phyloP scores from a whole-genome alignment of 306 rosid species.

The Castanea crenata region DNA sequence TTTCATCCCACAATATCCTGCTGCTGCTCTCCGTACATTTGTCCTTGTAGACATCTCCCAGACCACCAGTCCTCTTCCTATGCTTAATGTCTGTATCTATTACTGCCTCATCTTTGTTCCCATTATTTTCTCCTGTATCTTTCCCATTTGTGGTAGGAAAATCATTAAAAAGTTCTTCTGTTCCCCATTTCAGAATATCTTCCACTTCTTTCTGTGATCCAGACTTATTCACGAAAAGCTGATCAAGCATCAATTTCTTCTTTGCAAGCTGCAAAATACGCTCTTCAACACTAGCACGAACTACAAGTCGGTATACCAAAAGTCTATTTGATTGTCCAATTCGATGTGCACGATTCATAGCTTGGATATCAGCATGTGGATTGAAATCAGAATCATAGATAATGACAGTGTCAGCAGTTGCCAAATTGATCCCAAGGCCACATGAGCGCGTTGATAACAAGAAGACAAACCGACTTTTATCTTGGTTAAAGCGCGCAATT shows the following conservation, averaged over 20 bases:
- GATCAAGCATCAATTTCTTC: constrained; percentile 99
- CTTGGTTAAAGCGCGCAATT: constrained; percentile 92
- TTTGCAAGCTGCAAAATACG: constrained; percentile 99
- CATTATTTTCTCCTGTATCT: constrained; percentile 59
- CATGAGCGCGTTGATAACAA: constrained; percentile 97
- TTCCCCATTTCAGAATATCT: constrained; percentile 97
- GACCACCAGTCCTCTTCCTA: constrained; percentile 87
- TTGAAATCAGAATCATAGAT: constrained; percentile 99
- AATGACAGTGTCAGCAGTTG: constrained; percentile 98
- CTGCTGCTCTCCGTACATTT: constrained; percentile 84
- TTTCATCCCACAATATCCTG: constrained; percentile 93
- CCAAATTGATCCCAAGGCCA: constrained; percentile 98
- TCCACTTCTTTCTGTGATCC: constrained; percentile 98
- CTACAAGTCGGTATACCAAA: constrained; percentile 95
- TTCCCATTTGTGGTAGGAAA: constrained; percentile 58
- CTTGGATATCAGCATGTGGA: constrained; percentile 99
- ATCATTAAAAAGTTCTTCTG: constrained; percentile 91
- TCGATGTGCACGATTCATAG: constrained; percentile 99
- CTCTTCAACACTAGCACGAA: constrained; percentile 99
- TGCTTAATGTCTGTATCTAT: constrained; percentile 76
- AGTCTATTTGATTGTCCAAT: constrained; percentile 99
- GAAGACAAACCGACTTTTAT: constrained; percentile 96
- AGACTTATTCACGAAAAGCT: constrained; percentile 95
- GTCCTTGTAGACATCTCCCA: constrained; percentile 92
- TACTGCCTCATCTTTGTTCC: constrained; percentile 71